Evolutionary conservation across 495 filamentous ascomycete species (phyloP).

Genomic region (Parachaetomium inaequale): DNA sequence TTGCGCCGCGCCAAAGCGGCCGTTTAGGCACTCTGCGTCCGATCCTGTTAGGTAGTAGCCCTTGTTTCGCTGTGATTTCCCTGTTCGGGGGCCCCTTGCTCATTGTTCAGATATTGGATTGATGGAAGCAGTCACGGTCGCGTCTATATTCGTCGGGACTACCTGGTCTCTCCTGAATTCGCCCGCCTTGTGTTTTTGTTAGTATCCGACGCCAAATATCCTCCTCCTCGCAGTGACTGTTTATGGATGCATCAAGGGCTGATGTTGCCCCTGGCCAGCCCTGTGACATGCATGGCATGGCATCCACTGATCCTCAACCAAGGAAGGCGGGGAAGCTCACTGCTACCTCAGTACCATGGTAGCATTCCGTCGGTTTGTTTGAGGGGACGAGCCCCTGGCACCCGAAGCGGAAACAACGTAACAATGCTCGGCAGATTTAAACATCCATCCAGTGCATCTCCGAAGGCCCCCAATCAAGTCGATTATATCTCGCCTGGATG

Average conservation of each 20-base stretch:
- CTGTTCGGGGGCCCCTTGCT: not conserved
- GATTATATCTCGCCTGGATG: not conserved
- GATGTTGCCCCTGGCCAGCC: constrained; percentile 2
- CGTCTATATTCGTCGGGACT: too few relatives aligned
- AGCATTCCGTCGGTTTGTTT: constrained; percentile 2
- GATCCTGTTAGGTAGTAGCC: not conserved
- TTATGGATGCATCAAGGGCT: not conserved
- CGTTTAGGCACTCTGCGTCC: too few relatives aligned
- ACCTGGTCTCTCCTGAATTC: too few relatives aligned
- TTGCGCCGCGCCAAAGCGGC: constrained; percentile 1
- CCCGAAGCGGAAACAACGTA: not conserved
- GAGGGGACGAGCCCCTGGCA: not conserved
- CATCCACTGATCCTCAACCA: not conserved
- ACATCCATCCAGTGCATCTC: not conserved
- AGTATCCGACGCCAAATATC: too few relatives aligned
- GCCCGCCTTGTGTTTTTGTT: too few relatives aligned
- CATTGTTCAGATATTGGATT: too few relatives aligned
- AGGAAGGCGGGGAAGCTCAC: not conserved
- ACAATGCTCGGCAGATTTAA: not conserved
- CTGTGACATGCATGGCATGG: constrained; percentile 2
- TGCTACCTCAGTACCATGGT: constrained; percentile 1
- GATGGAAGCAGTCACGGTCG: too few relatives aligned
- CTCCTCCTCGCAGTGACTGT: too few relatives aligned
- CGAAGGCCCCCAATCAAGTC: not conserved
- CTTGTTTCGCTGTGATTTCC: not conserved